Evolutionary conservation across 176 grass and related monocot genomes (phyloP), one percentile per base, ranked within the genome.

Genomic region (Saccharum spontaneum): DNA sequence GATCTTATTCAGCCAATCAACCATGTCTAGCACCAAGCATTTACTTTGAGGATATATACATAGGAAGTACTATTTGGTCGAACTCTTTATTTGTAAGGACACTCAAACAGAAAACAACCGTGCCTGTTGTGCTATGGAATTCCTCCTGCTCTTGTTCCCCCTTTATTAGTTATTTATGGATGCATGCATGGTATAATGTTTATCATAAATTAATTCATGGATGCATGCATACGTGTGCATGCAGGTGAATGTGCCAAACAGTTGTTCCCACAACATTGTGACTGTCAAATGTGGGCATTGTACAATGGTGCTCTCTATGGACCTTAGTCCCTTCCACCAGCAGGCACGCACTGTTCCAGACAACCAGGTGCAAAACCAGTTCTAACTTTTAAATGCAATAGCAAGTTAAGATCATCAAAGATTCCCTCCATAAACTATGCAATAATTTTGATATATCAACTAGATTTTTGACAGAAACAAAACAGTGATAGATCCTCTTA

Each of bases 201-300:
- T 40, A 20, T 22, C 24, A 73, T 72, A 48, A 64, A 69, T n/a
- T 76, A 64, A 69, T n/a, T 76, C 22, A 75, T 20, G 79, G 18
- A 64, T 54, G 20, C 18, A 43, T 43, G 24, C 34, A 43, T 43
- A 28, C 36, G 15, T 30, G 16, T 6, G 73, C 80, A 77, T 83
- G 77, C 84, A 98, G 97, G 97, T 98, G 77, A 94, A 87, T 84
- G 93, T 98, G 73, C 97, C 97, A 80, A 83, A 87, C 62, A 90
- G 88, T 71, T 94, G 83, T 66, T 87, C 91, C 69, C 85, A 94
- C 87, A 94, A 87, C 81, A 86, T 88, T 72, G 97, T 95, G 37
- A 98, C 93, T 22, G 97, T 98, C 24, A 90, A 92, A 85, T 98
- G 97, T 66, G 97, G 97, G 13, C 97, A 95, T 89, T 98, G 97